phyloP scores from a whole-genome alignment of 2,329 filamentous ascomycete species.

The Talaromyces rugulosus region DNA sequence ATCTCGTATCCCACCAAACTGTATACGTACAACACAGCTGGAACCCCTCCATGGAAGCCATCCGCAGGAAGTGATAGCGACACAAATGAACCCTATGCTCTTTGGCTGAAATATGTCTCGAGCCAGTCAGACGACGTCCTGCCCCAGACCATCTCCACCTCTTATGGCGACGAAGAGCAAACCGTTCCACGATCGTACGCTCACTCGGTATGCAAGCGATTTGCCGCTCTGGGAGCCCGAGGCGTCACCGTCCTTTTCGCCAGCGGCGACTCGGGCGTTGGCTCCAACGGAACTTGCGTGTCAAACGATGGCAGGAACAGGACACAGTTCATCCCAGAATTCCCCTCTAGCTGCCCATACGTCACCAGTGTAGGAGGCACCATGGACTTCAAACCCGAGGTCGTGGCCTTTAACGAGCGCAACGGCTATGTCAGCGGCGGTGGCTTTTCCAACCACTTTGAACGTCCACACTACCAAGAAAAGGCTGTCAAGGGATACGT shows the following conservation, averaged over 20 bases:
- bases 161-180: slow-evolving; percentile 53
- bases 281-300: slow-evolving; percentile 24
- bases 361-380: slow-evolving; percentile 45
- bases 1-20: slow-evolving; percentile 5
- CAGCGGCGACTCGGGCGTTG: slow-evolving; percentile 26
- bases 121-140: slow-evolving; percentile 28
- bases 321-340: slow-evolving; percentile 47
- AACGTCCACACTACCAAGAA: slow-evolving; percentile 40
- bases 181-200: slow-evolving; percentile 54
- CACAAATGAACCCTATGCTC: slow-evolving; percentile 5
- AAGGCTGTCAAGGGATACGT: slow-evolving; percentile 37
- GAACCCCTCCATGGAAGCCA: slow-evolving; percentile 2
- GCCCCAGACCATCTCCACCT: slow-evolving; percentile 55
- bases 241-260: slow-evolving; percentile 29
- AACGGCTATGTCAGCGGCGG: slow-evolving; percentile 33
- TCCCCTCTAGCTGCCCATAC: slow-evolving; percentile 50
- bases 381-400: slow-evolving; percentile 24
- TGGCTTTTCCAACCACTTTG: slow-evolving; percentile 46
- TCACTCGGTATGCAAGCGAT: slow-evolving; percentile 42
- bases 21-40: slow-evolving; percentile 6
- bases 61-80: neutral
- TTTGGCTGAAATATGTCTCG: slow-evolving; percentile 5
- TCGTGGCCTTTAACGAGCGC: slow-evolving; percentile 8
- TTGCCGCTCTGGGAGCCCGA: slow-evolving; percentile 48
- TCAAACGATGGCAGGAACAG: slow-evolving; percentile 33